These are phyloP conservation scores for Globisporangium uncinulatum DNA, from an alignment of 352 stramenopile species.

Conservation along the genomic window DNA sequence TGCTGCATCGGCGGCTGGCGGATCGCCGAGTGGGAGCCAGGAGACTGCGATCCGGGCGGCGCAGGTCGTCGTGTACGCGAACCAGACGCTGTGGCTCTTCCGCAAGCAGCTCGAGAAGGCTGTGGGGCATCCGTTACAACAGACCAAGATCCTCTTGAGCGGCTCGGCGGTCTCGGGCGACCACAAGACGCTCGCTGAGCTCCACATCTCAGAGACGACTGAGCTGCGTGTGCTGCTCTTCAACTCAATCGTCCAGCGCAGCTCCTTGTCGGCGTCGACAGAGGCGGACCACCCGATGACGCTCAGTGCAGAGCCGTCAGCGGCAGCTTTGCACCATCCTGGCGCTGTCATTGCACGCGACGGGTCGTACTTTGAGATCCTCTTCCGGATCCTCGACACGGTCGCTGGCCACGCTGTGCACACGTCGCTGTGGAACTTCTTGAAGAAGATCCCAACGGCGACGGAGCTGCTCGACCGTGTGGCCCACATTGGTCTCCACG, in stretches of 20 bases:
- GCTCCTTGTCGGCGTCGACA: conserved; percentile 14
- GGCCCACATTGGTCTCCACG: conserved; percentile 38
- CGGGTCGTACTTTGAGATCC: conserved; percentile 71
- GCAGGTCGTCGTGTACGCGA: conserved; percentile 59
- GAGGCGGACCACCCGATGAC: conserved; percentile 38
- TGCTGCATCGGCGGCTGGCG: conserved; percentile 3
- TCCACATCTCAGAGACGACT: conserved; percentile 71
- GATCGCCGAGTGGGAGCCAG: conserved; percentile 18
- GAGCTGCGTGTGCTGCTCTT: conserved; percentile 79
- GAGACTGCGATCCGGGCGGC: conserved; percentile 62
- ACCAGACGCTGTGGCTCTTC: conserved; percentile 69
- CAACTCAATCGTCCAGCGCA: conserved; percentile 68
- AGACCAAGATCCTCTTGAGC: conserved; percentile 76
- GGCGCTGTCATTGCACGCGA: conserved; percentile 62
- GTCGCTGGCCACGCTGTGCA: conserved; percentile 56
- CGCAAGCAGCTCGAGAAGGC: conserved; percentile 72
- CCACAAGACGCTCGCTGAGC: conserved; percentile 74
- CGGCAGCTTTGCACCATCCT: conserved; percentile 32
- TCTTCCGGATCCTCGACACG: conserved; percentile 79
- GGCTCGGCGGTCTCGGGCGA: conserved; percentile 68
- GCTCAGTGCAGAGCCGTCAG: conserved; percentile 4
- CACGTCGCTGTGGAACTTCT: conserved; percentile 68
- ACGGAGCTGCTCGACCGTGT: conserved; percentile 57
- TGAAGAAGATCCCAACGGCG: conserved; percentile 82
- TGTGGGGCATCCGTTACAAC: conserved; percentile 62